These are phyloP conservation scores for Kluyveromyces wickerhamii DNA, from an alignment of 805 yeast species.

Conservation along the genomic window DNA sequence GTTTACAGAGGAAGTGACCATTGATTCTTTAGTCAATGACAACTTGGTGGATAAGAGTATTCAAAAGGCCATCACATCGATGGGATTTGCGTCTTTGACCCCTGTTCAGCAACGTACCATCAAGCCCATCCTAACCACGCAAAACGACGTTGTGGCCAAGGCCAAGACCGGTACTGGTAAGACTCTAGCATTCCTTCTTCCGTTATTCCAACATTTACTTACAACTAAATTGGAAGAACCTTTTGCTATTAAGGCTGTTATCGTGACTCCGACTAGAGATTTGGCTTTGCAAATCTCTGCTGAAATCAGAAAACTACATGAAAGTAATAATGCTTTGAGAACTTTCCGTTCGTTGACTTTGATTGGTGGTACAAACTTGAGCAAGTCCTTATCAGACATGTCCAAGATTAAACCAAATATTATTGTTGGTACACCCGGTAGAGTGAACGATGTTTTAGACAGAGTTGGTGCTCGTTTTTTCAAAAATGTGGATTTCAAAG, in stretches of 20 bases:
- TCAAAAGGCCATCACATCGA: conserved; percentile 31
- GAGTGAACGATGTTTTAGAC: conserved; percentile 57
- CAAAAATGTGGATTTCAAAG: conserved; percentile 48
- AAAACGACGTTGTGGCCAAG: conserved; percentile 69
- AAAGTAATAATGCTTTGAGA: conserved; percentile 19
- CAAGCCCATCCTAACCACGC: conserved; percentile 43
- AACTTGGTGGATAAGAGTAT: conserved; percentile 24
- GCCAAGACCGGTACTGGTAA: conserved; percentile 97
- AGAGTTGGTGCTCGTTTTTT: conserved; percentile 40
- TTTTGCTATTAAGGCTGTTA: conserved; percentile 47
- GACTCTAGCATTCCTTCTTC: conserved; percentile 82
- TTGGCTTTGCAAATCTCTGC: conserved; percentile 73
- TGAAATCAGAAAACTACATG: conserved; percentile 46
- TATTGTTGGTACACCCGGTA: conserved; percentile 85
- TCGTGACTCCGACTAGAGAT: conserved; percentile 87
- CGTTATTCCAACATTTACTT: conserved; percentile 53
- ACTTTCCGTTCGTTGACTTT: conserved; percentile 40
- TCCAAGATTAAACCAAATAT: conserved; percentile 39
- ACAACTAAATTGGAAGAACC: conserved; percentile 25
- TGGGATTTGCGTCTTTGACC: conserved; percentile 49
- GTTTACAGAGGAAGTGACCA: conserved; percentile 16
- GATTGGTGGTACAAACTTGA: conserved; percentile 59
- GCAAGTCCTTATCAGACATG: conserved; percentile 31
- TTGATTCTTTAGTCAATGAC: conserved; percentile 24
- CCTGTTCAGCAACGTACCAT: conserved; percentile 62